Percentiles rank a stretch among this genome's conserved stretches.
Evolutionary conservation across 257 asterid genomes (phyloP).

Genomic region (Jaltomata sinuosa): DNA sequence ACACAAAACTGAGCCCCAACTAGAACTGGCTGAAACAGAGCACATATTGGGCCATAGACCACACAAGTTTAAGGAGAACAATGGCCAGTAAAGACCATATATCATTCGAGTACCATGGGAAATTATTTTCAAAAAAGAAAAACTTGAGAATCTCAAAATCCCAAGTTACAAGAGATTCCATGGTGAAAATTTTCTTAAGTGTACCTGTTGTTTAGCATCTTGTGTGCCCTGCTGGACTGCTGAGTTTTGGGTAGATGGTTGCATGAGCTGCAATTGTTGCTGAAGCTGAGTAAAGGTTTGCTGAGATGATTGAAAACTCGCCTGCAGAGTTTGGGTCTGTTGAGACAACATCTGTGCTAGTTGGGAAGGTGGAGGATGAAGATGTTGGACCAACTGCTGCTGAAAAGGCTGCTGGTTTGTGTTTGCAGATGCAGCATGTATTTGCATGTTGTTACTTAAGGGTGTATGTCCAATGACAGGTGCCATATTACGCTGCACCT

Average conservation of each 20-base stretch:
- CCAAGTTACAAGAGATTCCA: background rate
- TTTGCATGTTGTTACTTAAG: constrained; percentile 9
- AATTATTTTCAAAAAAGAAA: background rate
- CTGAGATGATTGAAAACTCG: constrained; percentile 83
- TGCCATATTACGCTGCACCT: constrained; percentile 36
- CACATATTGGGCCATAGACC: background rate
- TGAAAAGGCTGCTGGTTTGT: constrained; percentile 30
- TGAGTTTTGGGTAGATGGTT: constrained; percentile 54
- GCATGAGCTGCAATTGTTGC: constrained; percentile 80
- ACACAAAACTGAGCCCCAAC: background rate
- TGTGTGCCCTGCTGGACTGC: constrained; percentile 47
- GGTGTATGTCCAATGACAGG: constrained; percentile 39
- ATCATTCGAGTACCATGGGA: background rate
- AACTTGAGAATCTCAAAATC: background rate
- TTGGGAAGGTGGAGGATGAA: constrained; percentile 56
- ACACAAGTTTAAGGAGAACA: background rate
- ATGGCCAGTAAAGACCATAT: background rate
- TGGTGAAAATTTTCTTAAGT: background rate
- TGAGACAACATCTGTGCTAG: constrained; percentile 90
- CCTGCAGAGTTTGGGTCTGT: constrained; percentile 88
- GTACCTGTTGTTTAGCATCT: constrained; percentile 64
- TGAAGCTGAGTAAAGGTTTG: constrained; percentile 84
- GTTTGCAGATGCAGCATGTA: background rate
- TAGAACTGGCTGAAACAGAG: background rate
- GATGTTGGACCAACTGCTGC: constrained; percentile 38